Evolutionary conservation across 2,329 filamentous ascomycete genomes (phyloP), one percentile per base, ranked within the genome.

Genomic region (Hypoxylon sp.): DNA sequence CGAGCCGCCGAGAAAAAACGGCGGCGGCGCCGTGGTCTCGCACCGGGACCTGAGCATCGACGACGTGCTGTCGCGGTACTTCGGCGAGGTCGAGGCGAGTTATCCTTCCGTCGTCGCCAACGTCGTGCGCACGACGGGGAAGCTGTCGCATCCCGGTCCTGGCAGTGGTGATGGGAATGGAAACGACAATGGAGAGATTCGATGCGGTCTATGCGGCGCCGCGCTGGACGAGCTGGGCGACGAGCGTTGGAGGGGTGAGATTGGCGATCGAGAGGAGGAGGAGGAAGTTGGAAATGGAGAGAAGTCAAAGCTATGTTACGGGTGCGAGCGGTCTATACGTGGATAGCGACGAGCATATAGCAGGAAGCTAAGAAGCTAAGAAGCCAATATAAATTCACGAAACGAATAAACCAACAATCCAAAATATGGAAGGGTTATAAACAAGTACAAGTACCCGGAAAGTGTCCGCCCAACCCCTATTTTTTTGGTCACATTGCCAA

Each of bases 81-180:
- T 99, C 65, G 83, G 84, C 60, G 87, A 85, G 29, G 90, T 96
- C 11, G 92, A 96, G 68, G 83, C 84, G 59, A 88, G 88, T 51
- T 97, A 95, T 66, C 90, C 92, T 2, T 90, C 89, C 46, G 91
- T 97, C 47, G 92, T 99, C 60, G 88, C 92, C 21, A 99, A 99
- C 68, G 94, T 99, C 7, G 93, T 97, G 4, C 84, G 91, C 56
- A 99, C 93, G 23, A 87, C 89, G n/a, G 87, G 85, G 41, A 96
- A 95, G 72, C 78, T 97, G 29, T 77, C 85, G 34, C 73, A 82
- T 17, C n/a, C n/a, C n/a, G 73, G 82, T 13, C 68, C 75, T 0
- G 62, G 74, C 15, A 62, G 59, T 32, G 67, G 65, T 9, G 62
- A 62, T 13, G 57, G 57, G 1, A 69, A 20, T n/a, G 20, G 13